These are phyloP conservation scores for Pugionium dolabratum DNA, from an alignment of 345 rosid genomes.

Conservation along the genomic window DNA sequence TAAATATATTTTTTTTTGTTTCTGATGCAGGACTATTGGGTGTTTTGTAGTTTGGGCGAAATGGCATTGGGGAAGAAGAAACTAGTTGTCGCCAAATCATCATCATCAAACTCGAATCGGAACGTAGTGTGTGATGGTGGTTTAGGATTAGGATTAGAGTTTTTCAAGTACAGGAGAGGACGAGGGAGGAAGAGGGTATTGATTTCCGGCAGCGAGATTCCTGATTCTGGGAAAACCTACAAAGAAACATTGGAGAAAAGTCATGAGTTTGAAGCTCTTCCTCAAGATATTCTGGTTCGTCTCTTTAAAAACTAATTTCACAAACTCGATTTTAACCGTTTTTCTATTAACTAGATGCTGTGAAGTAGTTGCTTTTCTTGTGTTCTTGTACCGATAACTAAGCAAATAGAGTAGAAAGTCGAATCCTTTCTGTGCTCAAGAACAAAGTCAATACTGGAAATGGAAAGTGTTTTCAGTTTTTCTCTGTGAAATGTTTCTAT, in stretches of 20 bases:
- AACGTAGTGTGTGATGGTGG: slow-evolving; percentile 25
- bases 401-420: not conserved
- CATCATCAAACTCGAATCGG: slow-evolving; percentile 17
- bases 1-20: not conserved
- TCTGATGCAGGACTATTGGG: too few relatives aligned
- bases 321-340: not conserved
- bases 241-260: slow-evolving; percentile 35
- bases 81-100: slow-evolving; percentile 35
- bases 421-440: not conserved
- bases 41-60: not conserved
- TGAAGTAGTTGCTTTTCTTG: slow-evolving; percentile 6
- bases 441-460: not conserved
- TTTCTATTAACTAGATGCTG: not conserved
- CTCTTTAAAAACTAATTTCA: not conserved
- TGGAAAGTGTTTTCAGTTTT: not conserved
- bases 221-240: slow-evolving; percentile 44
- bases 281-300: slow-evolving; percentile 68
- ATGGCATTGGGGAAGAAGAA: slow-evolving; percentile 51
- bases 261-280: slow-evolving; percentile 61
- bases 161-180: slow-evolving; percentile 46
- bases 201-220: slow-evolving; percentile 31
- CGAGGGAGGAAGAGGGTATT: slow-evolving; percentile 63
- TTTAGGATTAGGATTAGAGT: slow-evolving; percentile 38
- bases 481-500: not conserved
- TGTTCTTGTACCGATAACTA: slow-evolving; percentile 1